These are phyloP conservation scores for Starmerella apicola DNA, from an alignment of 805 yeast genomes.

Conservation along the genomic window DNA sequence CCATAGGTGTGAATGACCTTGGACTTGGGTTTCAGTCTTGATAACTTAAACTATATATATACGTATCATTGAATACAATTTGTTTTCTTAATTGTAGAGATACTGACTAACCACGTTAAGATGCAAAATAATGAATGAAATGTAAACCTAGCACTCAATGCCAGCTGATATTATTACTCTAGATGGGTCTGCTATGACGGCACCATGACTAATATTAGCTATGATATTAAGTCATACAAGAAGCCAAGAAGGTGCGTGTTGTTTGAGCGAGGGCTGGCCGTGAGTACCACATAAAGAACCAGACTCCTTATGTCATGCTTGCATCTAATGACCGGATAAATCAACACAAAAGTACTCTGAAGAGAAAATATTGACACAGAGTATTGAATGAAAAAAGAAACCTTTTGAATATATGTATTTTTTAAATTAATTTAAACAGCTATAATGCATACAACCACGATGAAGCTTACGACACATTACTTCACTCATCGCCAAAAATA, in stretches of 20 bases:
- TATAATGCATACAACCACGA: neutral
- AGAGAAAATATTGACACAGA: neutral
- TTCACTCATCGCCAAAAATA: neutral
- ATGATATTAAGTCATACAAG: neutral
- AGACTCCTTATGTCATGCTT: neutral
- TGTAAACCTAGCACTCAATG: too few relatives aligned
- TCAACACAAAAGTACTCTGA: neutral
- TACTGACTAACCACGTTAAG: too few relatives aligned
- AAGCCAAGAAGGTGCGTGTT: neutral
- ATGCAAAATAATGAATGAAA: too few relatives aligned
- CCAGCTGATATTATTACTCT: too few relatives aligned
- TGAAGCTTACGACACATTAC: neutral
- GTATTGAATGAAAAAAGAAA: neutral
- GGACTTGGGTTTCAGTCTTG: too few relatives aligned
- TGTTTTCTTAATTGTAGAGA: too few relatives aligned
- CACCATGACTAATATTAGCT: too few relatives aligned
- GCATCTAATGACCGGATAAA: neutral
- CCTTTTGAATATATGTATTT: neutral
- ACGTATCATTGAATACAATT: too few relatives aligned
- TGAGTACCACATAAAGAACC: neutral
- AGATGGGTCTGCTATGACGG: too few relatives aligned
- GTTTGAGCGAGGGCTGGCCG: neutral
- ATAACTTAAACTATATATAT: too few relatives aligned
- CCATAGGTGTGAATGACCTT: too few relatives aligned
- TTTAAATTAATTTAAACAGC: too few relatives aligned